Percentiles rank a stretch among this genome's conserved stretches.
These are phyloP conservation scores for Singerocomus inundabilis DNA, from an alignment of 1,284 basidiomycete genomes.

Conservation along the genomic window DNA sequence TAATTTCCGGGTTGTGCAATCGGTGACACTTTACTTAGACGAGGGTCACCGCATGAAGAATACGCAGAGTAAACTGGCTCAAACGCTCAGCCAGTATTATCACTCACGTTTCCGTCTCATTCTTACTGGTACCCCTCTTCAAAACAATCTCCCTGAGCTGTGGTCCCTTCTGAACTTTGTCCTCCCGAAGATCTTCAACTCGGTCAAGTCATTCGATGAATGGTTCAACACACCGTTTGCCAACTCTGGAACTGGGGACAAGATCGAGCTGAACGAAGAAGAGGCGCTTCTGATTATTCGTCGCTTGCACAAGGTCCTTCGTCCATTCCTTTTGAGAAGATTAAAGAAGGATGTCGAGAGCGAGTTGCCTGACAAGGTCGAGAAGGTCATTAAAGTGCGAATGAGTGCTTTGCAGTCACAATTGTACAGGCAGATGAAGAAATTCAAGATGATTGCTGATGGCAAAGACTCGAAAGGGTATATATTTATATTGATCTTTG, in stretches of 20 bases:
- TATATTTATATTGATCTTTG: neutral
- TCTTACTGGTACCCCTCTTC: conserved; percentile 95
- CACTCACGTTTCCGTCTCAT: conserved; percentile 93
- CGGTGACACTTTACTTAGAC: conserved; percentile 45
- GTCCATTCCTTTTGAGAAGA: conserved; percentile 94
- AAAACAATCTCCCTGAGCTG: conserved; percentile 98
- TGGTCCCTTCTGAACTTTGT: conserved; percentile 99
- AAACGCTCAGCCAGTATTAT: conserved; percentile 93
- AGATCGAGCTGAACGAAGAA: conserved; percentile 99
- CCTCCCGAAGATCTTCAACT: conserved; percentile 98
- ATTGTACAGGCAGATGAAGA: conserved; percentile 98
- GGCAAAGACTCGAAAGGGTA: conserved; percentile 76
- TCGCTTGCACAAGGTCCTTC: conserved; percentile 96
- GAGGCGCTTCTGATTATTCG: conserved; percentile 97
- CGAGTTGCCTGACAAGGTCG: conserved; percentile 98
- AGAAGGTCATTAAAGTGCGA: conserved; percentile 98
- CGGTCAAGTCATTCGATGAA: conserved; percentile 98
- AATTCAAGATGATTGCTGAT: conserved; percentile 94
- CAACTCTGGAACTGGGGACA: conserved; percentile 93
- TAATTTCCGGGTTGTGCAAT: neutral
- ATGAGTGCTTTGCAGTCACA: conserved; percentile 96
- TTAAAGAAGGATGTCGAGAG: conserved; percentile 99
- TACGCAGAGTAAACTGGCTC: conserved; percentile 91
- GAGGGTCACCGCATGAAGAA: conserved; percentile 99
- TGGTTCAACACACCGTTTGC: conserved; percentile 99